Conservation (phyloP, 2,329 filamentous ascomycete genomes). For the Massarina eburnea region DNA sequence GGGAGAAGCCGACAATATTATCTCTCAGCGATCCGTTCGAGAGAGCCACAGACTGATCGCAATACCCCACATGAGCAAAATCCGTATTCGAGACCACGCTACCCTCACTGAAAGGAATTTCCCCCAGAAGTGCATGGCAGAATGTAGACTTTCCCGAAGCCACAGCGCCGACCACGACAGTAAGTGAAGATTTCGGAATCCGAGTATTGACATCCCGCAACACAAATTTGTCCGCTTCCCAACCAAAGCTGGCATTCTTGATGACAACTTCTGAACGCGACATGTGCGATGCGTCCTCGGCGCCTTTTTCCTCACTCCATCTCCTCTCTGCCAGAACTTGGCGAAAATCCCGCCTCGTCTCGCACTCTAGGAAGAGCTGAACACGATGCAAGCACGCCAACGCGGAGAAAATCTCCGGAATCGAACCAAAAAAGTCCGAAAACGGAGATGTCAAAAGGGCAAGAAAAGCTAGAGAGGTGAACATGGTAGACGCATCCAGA, state of each 20-base stretch:
- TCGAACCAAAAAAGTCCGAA: conserved; percentile 7
- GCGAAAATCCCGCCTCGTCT: conserved; percentile 9
- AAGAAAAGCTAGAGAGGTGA: conserved; percentile 13
- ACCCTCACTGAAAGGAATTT: conserved; percentile 32
- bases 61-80: conserved; percentile 36
- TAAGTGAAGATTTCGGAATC: conserved; percentile 19
- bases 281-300: background rate
- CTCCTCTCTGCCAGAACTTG: background rate
- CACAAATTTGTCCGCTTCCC: conserved; percentile 21
- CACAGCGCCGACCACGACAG: conserved; percentile 30
- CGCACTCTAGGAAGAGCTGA: conserved; percentile 13
- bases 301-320: conserved; percentile 1
- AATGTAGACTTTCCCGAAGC: conserved; percentile 40
- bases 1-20: conserved; percentile 12
- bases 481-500: conserved; percentile 11
- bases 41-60: conserved; percentile 41
- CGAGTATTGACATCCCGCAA: conserved; percentile 16
- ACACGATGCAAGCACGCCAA: conserved; percentile 16
- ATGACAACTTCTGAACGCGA: conserved; percentile 10
- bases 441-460: conserved; percentile 12
- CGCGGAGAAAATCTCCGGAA: conserved; percentile 12
- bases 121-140: conserved; percentile 36
- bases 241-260: conserved; percentile 25
- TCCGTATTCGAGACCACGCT: conserved; percentile 12
- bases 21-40: conserved; percentile 14